A percentile compares a stretch with the other conserved stretches of the same genome.
phyloP scores from a whole-genome alignment of 2,329 filamentous ascomycete genomes.

The Bimuria novae-zelandiae region DNA sequence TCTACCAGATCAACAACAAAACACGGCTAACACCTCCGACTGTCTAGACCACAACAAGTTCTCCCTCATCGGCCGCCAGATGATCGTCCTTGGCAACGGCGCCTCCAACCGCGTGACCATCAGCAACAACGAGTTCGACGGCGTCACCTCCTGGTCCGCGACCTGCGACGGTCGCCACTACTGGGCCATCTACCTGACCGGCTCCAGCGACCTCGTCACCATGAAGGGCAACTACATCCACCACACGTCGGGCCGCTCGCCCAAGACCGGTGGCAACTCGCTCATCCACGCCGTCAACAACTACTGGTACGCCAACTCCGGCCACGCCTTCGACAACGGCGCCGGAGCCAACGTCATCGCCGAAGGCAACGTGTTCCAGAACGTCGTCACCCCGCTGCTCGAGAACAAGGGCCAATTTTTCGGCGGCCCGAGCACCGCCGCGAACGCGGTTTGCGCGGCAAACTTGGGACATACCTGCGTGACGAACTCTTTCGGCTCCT shows the following conservation, averaged over 20 bases:
- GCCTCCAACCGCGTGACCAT: slow-evolving; percentile 24
- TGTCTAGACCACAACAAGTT: slow-evolving; percentile 26
- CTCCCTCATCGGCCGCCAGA: slow-evolving; percentile 24
- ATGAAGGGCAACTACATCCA: slow-evolving; percentile 31
- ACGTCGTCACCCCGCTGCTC: slow-evolving; percentile 52
- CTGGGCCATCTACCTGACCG: slow-evolving; percentile 25
- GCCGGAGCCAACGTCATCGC: slow-evolving; percentile 54
- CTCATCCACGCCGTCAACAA: slow-evolving; percentile 67
- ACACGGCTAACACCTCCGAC: not conserved
- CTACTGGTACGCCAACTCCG: slow-evolving; percentile 61
- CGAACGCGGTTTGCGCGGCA: slow-evolving; percentile 50
- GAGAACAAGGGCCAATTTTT: slow-evolving; percentile 51
- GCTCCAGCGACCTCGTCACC: slow-evolving; percentile 24
- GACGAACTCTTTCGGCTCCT: slow-evolving; percentile 50
- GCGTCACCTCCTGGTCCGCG: slow-evolving; percentile 22
- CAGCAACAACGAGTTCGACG: slow-evolving; percentile 29
- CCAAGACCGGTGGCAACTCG: slow-evolving; percentile 60
- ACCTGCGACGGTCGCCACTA: slow-evolving; percentile 30
- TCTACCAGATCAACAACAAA: no score
- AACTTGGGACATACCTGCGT: slow-evolving; percentile 57
- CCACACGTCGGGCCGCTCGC: slow-evolving; percentile 27
- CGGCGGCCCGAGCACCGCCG: slow-evolving; percentile 37
- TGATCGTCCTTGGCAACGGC: slow-evolving; percentile 22
- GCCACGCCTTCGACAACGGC: slow-evolving; percentile 62
- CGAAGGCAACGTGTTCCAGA: slow-evolving; percentile 64